Base-by-base conservation (phyloP, 2,329 filamentous ascomycete species). In the Xenosphaeropsis pyriputrescens region DNA sequence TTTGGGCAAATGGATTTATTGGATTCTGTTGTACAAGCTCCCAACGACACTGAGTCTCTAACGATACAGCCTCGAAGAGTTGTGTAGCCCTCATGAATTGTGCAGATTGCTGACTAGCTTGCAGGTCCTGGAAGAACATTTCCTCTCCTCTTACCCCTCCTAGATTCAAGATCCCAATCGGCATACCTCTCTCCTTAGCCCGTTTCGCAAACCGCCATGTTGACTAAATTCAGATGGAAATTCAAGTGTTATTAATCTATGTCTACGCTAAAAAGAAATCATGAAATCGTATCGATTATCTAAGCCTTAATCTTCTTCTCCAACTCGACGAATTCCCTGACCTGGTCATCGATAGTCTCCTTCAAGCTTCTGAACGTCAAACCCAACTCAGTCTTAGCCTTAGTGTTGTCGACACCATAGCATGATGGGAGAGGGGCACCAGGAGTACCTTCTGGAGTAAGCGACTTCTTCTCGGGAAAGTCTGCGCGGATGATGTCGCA, bases 201-300 rank as follows among this genome's bases (percentile, higher is more conserved):
- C 79, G 67, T 61, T 86, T 89, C 2, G 82, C 85, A 39, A 98
- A 59, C 41, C 89, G 68, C 86, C 86, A 98, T 0, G 91, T 89
- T 8, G 86, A 94, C 57, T 93, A 96, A 0, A 91, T 96, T n/a
- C n/a, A n/a, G n/a, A n/a, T n/a, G n/a, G n/a, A 9, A 26, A 26
- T 9, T 9, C 12, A 26, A 26, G 22, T 26, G 22, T 26, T 11
- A 26, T 26, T 26, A 5, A 26, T 26, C 22, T 26, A 26, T 26
- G 12, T 26, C 22, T 26, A 26, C 22, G 22, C 22, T 26, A 26
- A 3, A 3, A 26, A 26, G 22, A 6, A 26, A 11, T 26, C 22
- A 26, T 26, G 3, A 26, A 26, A 26, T 26, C 22, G 22, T 26
- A 26, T 9, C 4, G 8, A 35, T n/a, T 17, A 32, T 32, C 12